Conservation (phyloP, 192 early-diverging fungal genomes). For the Dissophora globulifera region DNA sequence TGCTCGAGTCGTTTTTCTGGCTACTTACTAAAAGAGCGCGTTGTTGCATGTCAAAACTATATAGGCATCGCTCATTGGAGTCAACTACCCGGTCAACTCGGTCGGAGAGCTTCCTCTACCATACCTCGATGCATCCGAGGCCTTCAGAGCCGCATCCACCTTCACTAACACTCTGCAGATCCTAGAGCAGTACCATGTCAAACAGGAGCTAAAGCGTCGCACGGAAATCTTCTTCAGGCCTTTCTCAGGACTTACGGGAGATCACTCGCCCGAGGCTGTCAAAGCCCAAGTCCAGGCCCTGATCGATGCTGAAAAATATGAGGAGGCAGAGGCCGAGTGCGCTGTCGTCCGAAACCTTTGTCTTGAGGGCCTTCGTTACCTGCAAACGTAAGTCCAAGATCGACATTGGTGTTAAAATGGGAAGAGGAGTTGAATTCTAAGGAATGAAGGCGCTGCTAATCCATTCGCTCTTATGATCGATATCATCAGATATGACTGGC, state of each 20-base stretch:
- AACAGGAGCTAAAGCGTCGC: conserved; percentile 81
- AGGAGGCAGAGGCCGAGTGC: conserved; percentile 76
- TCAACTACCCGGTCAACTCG: conserved; percentile 92
- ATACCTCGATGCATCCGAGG: conserved; percentile 77
- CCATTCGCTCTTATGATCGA: too few species aligned
- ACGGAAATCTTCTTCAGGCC: conserved; percentile 86
- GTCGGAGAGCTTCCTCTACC: conserved; percentile 88
- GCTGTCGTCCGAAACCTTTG: conserved; percentile 68
- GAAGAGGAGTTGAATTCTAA: background rate
- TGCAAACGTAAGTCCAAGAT: conserved; percentile 71
- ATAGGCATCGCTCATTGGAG: conserved; percentile 86
- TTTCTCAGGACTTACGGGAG: conserved; percentile 71
- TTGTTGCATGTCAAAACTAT: too few species aligned
- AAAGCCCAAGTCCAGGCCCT: conserved; percentile 67
- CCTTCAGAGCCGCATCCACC: conserved; percentile 80
- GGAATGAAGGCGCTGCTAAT: too few species aligned
- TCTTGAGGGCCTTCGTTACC: conserved; percentile 90
- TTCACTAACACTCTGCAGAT: conserved; percentile 89
- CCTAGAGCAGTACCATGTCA: conserved; percentile 87
- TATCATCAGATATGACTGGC: conserved; percentile 94
- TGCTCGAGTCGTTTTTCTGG: too few species aligned
- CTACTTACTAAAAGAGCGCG: too few species aligned
- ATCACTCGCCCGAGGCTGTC: conserved; percentile 61
- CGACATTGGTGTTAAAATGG: too few species aligned
- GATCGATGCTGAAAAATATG: conserved; percentile 71